These are phyloP conservation scores for Tetramitus jugosus DNA, from an alignment of 208 protist genomes.

Conservation along the genomic window DNA sequence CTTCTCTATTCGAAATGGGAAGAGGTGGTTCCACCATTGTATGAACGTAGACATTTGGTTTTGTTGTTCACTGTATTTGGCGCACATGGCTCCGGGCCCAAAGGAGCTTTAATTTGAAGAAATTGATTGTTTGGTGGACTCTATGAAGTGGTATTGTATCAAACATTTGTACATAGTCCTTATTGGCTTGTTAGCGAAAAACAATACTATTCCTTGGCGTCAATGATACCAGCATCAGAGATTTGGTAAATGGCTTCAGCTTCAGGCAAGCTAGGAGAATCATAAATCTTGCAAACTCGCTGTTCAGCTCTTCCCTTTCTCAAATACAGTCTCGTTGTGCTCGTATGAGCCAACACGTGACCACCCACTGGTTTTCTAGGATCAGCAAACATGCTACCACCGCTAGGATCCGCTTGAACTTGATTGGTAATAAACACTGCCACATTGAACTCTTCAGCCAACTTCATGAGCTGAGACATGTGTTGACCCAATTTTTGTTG, in stretches of 20 bases:
- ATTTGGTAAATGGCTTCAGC: constrained; percentile 88
- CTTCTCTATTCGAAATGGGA: too few relatives aligned
- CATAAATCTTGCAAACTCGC: constrained; percentile 94
- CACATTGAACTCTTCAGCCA: constrained; percentile 82
- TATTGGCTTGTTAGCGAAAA: too few relatives aligned
- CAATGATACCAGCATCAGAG: constrained; percentile 84
- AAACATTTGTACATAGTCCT: too few relatives aligned
- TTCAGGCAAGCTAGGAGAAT: constrained; percentile 93
- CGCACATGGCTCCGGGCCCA: too few relatives aligned
- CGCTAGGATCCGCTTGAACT: constrained; percentile 57
- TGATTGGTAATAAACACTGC: constrained; percentile 54
- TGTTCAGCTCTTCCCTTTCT: constrained; percentile 92
- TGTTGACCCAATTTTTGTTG: constrained; percentile 83
- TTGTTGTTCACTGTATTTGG: too few relatives aligned
- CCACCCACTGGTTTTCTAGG: constrained; percentile 71
- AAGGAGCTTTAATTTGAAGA: too few relatives aligned
- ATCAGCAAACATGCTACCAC: constrained; percentile 33
- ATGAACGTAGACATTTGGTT: too few relatives aligned
- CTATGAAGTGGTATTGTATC: too few relatives aligned
- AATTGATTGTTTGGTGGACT: too few relatives aligned
- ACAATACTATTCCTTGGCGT: constrained; percentile 56
- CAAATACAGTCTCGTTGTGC: constrained; percentile 82
- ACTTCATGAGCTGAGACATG: constrained; percentile 83
- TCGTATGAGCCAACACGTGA: constrained; percentile 97
- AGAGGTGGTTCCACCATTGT: too few relatives aligned